A percentile compares a stretch with the other conserved stretches of the same genome.
phyloP scores from a whole-genome alignment of 257 asterid species.

The Fraxinus excelsior region DNA sequence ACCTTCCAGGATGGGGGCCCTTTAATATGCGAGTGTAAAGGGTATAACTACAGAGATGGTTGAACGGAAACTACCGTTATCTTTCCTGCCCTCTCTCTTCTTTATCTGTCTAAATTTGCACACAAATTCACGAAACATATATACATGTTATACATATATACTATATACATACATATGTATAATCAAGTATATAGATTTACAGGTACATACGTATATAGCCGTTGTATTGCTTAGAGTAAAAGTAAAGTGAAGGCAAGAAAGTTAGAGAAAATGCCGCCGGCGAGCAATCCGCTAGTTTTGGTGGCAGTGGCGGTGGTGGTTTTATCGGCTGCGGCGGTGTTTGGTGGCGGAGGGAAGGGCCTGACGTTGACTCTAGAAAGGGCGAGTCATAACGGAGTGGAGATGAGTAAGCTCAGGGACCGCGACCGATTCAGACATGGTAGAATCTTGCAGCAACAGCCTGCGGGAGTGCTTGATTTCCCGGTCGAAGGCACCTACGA shows the following conservation, averaged over 20 bases:
- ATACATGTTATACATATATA: background rate
- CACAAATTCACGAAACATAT: background rate
- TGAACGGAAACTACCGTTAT: slow-evolving; percentile 23
- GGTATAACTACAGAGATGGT: background rate
- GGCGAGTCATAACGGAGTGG: slow-evolving; percentile 62
- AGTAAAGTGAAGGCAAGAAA: slow-evolving; percentile 34
- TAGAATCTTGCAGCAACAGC: slow-evolving; percentile 76
- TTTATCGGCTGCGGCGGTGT: slow-evolving; percentile 32
- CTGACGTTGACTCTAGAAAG: slow-evolving; percentile 66
- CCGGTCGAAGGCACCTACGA: slow-evolving; percentile 84
- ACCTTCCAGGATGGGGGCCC: too few species aligned
- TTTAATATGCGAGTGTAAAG: too few species aligned
- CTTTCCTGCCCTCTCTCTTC: background rate
- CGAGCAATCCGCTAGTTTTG: slow-evolving; percentile 42
- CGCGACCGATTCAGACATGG: slow-evolving; percentile 76
- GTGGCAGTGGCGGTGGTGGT: slow-evolving; percentile 29
- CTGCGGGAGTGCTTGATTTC: slow-evolving; percentile 78
- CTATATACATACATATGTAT: background rate
- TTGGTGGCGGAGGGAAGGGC: slow-evolving; percentile 44
- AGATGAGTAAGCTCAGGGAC: slow-evolving; percentile 57
- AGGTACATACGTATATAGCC: slow-evolving; percentile 19
- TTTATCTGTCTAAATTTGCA: background rate
- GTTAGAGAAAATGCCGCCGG: slow-evolving; percentile 39
- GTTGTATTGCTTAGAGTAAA: slow-evolving; percentile 36
- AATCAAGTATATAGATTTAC: background rate